These are phyloP conservation scores for Plantago coronopus DNA, from an alignment of 305 asterid genomes.

Conservation along the genomic window DNA sequence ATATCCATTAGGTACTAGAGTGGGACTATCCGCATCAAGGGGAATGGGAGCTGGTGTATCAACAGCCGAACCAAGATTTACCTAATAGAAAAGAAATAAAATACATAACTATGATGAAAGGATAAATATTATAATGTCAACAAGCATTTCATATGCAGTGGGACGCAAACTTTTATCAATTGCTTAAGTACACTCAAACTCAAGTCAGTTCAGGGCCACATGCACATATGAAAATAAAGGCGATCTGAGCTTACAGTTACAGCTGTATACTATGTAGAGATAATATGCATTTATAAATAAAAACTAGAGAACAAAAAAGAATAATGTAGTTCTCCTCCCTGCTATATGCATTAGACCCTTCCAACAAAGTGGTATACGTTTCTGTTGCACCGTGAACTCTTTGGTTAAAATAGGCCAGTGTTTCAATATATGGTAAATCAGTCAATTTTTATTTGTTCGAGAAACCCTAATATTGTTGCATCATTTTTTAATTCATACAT, in stretches of 20 bases:
- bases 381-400: too few relatives aligned
- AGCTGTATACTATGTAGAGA: not conserved
- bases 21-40: constrained; percentile 48
- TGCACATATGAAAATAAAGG: constrained; percentile 1
- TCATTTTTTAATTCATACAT: too few relatives aligned
- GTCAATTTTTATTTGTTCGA: too few relatives aligned
- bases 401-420: too few relatives aligned
- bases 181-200: too few relatives aligned
- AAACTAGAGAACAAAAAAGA: not conserved
- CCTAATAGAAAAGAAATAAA: constrained; percentile 33
- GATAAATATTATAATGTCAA: not conserved
- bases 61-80: constrained; percentile 38
- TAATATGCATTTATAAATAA: not conserved
- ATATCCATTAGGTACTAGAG: constrained; percentile 38
- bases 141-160: not conserved
- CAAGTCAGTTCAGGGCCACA: not conserved
- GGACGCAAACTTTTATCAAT: too few relatives aligned
- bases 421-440: too few relatives aligned
- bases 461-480: too few relatives aligned
- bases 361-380: too few relatives aligned
- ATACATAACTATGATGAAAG: constrained; percentile 11
- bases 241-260: not conserved
- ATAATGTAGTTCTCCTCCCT: too few relatives aligned
- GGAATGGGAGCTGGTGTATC: constrained; percentile 38
- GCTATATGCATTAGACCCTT: not conserved